phyloP scores from a whole-genome alignment of 176 grass and related monocot species.

The Phyllostachys edulis region DNA sequence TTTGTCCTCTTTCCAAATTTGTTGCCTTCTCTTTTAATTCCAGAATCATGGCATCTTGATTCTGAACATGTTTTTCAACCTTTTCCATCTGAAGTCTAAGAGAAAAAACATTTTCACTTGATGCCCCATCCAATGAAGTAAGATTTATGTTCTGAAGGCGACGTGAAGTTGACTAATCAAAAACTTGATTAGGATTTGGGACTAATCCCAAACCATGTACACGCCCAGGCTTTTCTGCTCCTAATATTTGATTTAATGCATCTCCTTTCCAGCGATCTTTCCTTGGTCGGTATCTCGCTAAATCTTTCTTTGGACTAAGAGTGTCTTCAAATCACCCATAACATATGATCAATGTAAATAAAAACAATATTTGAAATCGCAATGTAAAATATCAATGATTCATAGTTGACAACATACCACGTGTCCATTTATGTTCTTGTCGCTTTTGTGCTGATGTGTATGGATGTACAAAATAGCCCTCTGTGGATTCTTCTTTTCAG shows the following conservation, averaged over 20 bases:
- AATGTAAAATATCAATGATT: background rate
- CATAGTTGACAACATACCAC: background rate
- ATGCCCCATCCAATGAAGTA: too few species aligned
- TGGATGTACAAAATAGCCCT: too few species aligned
- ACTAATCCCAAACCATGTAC: background rate
- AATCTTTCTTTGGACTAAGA: background rate
- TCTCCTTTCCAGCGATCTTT: constrained; percentile 4
- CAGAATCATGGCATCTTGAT: too few species aligned
- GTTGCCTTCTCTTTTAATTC: too few species aligned
- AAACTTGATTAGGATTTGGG: constrained; percentile 2
- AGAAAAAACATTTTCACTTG: too few species aligned
- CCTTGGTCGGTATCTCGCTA: background rate
- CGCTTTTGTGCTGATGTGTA: background rate
- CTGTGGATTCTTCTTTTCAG: too few species aligned
- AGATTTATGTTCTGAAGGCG: too few species aligned
- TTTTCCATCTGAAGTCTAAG: too few species aligned
- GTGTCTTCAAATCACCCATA: background rate
- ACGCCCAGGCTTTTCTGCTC: constrained; percentile 14
- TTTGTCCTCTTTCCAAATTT: too few species aligned
- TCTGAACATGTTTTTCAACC: too few species aligned
- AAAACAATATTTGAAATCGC: too few species aligned
- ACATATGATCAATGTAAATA: too few species aligned
- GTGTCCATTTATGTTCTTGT: background rate
- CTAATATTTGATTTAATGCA: constrained; percentile 3
- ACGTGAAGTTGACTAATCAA: background rate